Percentiles rank a stretch among this genome's conserved stretches.
Conservation (phyloP, 306 rosid species). For the Begonia loranthoides region DNA sequence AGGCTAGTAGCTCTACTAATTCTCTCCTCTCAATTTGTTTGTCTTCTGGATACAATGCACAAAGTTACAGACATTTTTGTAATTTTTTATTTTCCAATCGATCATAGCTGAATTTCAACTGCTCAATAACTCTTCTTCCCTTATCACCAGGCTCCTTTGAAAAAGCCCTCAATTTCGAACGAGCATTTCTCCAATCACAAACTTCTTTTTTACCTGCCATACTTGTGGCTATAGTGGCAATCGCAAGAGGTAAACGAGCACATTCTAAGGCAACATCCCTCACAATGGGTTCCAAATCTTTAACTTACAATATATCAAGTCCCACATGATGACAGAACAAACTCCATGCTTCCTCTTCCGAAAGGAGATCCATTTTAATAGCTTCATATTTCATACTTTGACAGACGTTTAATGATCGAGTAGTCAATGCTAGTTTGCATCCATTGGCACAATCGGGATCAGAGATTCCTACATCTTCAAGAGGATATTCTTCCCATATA, state of each 20-base stretch:
- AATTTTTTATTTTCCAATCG: background rate
- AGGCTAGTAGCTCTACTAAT: background rate
- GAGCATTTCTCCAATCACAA: background rate
- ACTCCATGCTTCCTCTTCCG: background rate
- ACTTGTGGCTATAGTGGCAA: background rate
- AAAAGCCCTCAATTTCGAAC: background rate
- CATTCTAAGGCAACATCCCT: background rate
- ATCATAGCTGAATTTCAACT: background rate
- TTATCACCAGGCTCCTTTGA: background rate
- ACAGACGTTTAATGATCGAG: background rate
- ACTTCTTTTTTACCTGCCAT: background rate
- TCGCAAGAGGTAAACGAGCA: no score
- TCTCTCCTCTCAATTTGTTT: background rate
- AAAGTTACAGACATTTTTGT: background rate
- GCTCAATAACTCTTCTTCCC: background rate
- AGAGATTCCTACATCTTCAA: background rate
- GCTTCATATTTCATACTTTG: background rate
- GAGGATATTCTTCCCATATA: conserved; percentile 1
- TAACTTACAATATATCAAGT: background rate
- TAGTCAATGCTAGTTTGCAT: background rate
- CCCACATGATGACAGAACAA: background rate
- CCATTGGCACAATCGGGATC: background rate
- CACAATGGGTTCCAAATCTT: background rate
- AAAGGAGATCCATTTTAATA: background rate
- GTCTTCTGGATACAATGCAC: background rate